Conservation (phyloP, 202 grass and related monocot genomes). For the Setaria viridis region DNA sequence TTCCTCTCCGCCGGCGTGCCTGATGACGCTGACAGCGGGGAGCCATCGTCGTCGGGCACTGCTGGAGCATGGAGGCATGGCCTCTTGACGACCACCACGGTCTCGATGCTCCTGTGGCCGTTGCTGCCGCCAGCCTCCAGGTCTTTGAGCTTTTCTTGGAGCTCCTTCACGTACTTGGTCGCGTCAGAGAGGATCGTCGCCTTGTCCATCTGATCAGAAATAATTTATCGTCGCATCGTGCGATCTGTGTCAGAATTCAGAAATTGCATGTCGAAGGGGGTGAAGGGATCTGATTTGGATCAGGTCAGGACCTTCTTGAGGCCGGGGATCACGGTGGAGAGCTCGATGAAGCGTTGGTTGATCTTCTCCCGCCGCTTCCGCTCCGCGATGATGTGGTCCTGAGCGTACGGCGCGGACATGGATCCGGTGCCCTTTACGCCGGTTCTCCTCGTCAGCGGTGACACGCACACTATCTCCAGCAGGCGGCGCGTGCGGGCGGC, state of each 20-base stretch:
- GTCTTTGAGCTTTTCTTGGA: constrained; percentile 63
- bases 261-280: not conserved
- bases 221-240: not conserved
- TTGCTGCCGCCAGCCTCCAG: constrained; percentile 43
- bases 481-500: not conserved
- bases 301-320: constrained; percentile 65
- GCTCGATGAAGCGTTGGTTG: constrained; percentile 77
- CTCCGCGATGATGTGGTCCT: constrained; percentile 82
- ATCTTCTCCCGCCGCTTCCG: constrained; percentile 77
- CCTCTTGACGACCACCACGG: constrained; percentile 60
- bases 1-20: constrained; percentile 9
- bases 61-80: constrained; percentile 30
- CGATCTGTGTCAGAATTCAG: not conserved
- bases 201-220: constrained; percentile 70
- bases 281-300: not conserved
- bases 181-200: constrained; percentile 78
- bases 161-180: constrained; percentile 71
- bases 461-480: not conserved
- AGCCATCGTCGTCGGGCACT: not conserved
- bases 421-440: constrained; percentile 1
- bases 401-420: constrained; percentile 44
- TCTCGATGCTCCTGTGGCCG: constrained; percentile 50
- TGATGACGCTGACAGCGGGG: not conserved
- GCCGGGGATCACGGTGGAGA: constrained; percentile 71
- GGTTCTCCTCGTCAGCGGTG: not conserved